phyloP scores from a whole-genome alignment of 2,329 filamentous ascomycete genomes.

The Xylariaceae sp. region DNA sequence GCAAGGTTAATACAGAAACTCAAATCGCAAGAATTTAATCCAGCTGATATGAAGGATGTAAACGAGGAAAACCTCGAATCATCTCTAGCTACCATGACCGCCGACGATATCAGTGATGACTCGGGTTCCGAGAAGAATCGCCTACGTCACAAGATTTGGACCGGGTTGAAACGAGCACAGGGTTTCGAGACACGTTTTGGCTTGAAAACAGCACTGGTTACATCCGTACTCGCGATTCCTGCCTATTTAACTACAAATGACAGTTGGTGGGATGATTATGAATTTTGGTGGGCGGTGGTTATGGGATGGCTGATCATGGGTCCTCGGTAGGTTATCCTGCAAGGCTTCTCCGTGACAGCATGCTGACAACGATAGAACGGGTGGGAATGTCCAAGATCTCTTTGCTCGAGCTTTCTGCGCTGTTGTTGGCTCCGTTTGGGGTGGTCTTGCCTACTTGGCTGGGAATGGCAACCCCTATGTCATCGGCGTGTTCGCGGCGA shows the following conservation, averaged over 20 bases:
- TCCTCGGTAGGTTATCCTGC: slow-evolving; percentile 36
- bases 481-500: slow-evolving; percentile 51
- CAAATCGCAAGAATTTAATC: slow-evolving; percentile 38
- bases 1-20: slow-evolving; percentile 42
- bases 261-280: slow-evolving; percentile 54
- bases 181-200: slow-evolving; percentile 58
- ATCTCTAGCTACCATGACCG: slow-evolving; percentile 38
- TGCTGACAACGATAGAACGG: slow-evolving; percentile 38
- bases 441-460: slow-evolving; percentile 49
- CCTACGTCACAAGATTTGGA: slow-evolving; percentile 49
- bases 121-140: slow-evolving; percentile 35
- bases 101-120: slow-evolving; percentile 36
- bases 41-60: slow-evolving; percentile 26
- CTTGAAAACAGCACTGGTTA: slow-evolving; percentile 53
- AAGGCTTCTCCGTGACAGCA: not conserved
- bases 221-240: slow-evolving; percentile 50
- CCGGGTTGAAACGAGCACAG: slow-evolving; percentile 49
- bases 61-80: slow-evolving; percentile 28
- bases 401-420: slow-evolving; percentile 49
- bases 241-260: slow-evolving; percentile 47
- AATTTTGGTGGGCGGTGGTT: slow-evolving; percentile 58
- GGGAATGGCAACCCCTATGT: slow-evolving; percentile 53
- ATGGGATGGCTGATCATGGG: slow-evolving; percentile 57
- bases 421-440: slow-evolving; percentile 54
- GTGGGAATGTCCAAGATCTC: slow-evolving; percentile 57